phyloP scores from a whole-genome alignment of 768 basidiomycete genomes.

The Suillus cothurnatus region DNA sequence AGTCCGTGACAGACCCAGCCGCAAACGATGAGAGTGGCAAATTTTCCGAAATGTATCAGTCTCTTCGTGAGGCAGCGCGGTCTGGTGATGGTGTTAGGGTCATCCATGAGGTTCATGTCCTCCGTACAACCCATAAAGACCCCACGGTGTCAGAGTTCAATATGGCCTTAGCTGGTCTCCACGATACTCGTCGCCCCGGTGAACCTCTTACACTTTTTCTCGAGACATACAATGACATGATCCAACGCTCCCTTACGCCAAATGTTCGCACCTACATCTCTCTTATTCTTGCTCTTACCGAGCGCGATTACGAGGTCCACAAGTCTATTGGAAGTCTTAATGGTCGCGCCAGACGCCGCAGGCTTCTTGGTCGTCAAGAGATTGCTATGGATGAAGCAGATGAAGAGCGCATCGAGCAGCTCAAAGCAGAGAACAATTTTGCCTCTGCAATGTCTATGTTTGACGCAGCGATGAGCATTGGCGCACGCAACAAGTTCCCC shows the following conservation, averaged over 20 bases:
- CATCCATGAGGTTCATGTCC: slow-evolving; percentile 31
- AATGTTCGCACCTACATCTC: slow-evolving; percentile 60
- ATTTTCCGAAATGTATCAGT: slow-evolving; percentile 8
- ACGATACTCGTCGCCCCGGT: slow-evolving; percentile 45
- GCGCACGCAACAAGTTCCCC: slow-evolving; percentile 33
- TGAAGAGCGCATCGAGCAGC: slow-evolving; percentile 40
- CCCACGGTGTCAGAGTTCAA: slow-evolving; percentile 63
- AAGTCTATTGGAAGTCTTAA: slow-evolving; percentile 45
- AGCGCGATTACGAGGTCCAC: slow-evolving; percentile 68
- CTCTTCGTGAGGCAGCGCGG: slow-evolving; percentile 29
- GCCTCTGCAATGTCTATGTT: slow-evolving; percentile 73
- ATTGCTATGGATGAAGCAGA: slow-evolving; percentile 15
- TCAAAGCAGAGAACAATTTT: slow-evolving; percentile 71
- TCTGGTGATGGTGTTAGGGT: slow-evolving; percentile 29
- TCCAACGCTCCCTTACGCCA: slow-evolving; percentile 62
- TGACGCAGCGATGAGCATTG: slow-evolving; percentile 49
- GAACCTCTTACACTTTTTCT: slow-evolving; percentile 59
- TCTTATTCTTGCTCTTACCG: slow-evolving; percentile 62
- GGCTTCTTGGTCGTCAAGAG: slow-evolving; percentile 31
- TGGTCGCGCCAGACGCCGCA: slow-evolving; percentile 39
- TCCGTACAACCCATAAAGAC: slow-evolving; percentile 15
- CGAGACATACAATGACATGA: slow-evolving; percentile 73
- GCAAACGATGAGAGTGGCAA: slow-evolving; percentile 10
- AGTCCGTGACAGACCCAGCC: slow-evolving; percentile 30
- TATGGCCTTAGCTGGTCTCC: slow-evolving; percentile 56